A percentile compares a stretch with the other conserved stretches of the same genome.
Conservation (phyloP, 2,329 filamentous ascomycete species). For the Colletotrichum tabaci region DNA sequence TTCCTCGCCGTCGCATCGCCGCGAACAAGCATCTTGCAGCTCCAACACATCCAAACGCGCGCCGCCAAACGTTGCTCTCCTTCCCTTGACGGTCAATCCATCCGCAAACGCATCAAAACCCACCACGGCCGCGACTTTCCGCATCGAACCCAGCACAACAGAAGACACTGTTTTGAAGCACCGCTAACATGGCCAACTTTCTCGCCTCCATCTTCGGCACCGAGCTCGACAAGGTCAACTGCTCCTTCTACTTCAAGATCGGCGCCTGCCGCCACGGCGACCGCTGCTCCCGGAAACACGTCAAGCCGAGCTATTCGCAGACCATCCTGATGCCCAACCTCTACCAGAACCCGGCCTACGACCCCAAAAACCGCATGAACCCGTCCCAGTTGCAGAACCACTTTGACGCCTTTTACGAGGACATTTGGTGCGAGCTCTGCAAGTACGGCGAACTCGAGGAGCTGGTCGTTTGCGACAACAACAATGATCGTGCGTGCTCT, state of each 20-base stretch:
- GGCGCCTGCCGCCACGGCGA: slow-evolving; percentile 98
- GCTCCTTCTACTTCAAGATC: slow-evolving; percentile 98
- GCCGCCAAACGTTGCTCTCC: background rate
- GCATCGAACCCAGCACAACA: background rate
- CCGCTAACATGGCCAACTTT: slow-evolving; percentile 87
- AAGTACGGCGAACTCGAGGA: slow-evolving; percentile 98
- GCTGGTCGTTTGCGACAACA: slow-evolving; percentile 98
- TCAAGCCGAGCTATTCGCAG: slow-evolving; percentile 98
- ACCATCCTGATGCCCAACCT: slow-evolving; percentile 98
- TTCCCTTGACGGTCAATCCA: slow-evolving; percentile 8
- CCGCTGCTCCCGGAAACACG: slow-evolving; percentile 97
- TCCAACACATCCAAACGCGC: slow-evolving; percentile 27
- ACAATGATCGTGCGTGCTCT: slow-evolving; percentile 86
- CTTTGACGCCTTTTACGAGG: slow-evolving; percentile 99
- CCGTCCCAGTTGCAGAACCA: slow-evolving; percentile 96
- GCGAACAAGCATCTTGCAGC: slow-evolving; percentile 19
- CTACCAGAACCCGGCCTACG: slow-evolving; percentile 98
- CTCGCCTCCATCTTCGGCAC: slow-evolving; percentile 99
- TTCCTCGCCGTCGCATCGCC: slow-evolving; percentile 35
- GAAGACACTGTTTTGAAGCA: slow-evolving; percentile 10
- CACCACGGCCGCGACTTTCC: background rate
- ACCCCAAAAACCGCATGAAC: slow-evolving; percentile 98
- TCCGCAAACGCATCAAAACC: background rate
- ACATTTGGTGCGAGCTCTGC: slow-evolving; percentile 99
- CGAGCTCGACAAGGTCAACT: slow-evolving; percentile 99